Evolutionary conservation across 2,329 filamentous ascomycete genomes (phyloP).

Genomic region (Annulohypoxylon truncatum): DNA sequence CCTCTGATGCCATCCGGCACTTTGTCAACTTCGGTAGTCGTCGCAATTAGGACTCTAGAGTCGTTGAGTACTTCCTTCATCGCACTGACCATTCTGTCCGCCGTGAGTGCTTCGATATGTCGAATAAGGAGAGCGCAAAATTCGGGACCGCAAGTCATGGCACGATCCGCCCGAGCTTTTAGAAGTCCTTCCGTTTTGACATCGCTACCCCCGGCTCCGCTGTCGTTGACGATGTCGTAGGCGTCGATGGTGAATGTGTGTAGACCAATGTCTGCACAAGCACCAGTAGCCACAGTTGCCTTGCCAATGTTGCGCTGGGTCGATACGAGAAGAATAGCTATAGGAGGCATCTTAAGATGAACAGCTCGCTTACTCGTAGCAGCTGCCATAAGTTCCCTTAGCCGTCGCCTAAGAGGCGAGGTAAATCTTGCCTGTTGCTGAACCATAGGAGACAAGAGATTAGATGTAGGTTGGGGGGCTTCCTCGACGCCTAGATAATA

Average conservation of each 20-base stretch:
- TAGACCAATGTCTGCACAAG: conserved; percentile 88
- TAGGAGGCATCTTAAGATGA: conserved; percentile 85
- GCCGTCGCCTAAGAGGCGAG: conserved; percentile 72
- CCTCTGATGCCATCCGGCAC: conserved; percentile 90
- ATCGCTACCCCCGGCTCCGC: conserved; percentile 85
- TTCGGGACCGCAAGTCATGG: conserved; percentile 86
- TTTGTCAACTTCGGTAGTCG: conserved; percentile 95
- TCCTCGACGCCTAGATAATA: conserved; percentile 87
- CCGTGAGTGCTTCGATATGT: conserved; percentile 90
- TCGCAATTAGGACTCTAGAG: conserved; percentile 86
- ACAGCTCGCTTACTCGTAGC: conserved; percentile 89
- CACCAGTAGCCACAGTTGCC: conserved; percentile 77
- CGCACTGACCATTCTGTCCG: conserved; percentile 87
- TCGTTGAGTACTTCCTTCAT: conserved; percentile 86
- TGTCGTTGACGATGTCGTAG: conserved; percentile 94
- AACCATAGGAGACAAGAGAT: conserved; percentile 55
- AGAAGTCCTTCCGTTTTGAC: conserved; percentile 94
- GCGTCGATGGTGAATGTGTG: conserved; percentile 91
- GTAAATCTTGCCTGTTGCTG: conserved; percentile 63
- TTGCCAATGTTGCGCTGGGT: conserved; percentile 96
- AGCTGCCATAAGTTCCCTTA: conserved; percentile 87
- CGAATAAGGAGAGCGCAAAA: conserved; percentile 86
- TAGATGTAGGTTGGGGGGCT: conserved; percentile 63
- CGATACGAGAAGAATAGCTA: conserved; percentile 89
- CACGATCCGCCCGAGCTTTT: conserved; percentile 86